Evolutionary conservation across 202 grass and related monocot species (phyloP).

Genomic region (Digitaria exilis): DNA sequence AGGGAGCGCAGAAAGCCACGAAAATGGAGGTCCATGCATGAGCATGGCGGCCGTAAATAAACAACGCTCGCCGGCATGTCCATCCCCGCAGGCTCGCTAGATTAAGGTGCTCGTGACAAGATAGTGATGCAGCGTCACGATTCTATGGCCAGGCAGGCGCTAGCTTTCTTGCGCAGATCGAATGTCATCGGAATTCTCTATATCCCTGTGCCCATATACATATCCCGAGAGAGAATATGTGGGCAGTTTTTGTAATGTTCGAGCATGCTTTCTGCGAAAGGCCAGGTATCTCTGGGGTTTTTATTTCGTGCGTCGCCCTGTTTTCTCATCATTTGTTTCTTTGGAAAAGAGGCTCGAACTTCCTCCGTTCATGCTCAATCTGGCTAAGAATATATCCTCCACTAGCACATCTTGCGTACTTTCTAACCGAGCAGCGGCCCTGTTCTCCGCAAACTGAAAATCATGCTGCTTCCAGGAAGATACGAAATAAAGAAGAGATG

Average conservation of each 20-base stretch:
- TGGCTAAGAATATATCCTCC: conserved; percentile 36
- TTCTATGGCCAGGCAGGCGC: background rate
- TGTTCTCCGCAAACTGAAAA: background rate
- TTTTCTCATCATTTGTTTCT: conserved; percentile 13
- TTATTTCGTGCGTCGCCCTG: background rate
- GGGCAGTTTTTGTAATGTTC: background rate
- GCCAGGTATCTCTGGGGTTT: background rate
- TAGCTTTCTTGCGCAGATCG: background rate
- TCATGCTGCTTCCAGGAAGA: background rate
- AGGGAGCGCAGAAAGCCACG: conserved; percentile 6
- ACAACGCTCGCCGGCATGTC: background rate
- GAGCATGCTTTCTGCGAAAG: background rate
- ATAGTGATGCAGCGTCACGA: background rate
- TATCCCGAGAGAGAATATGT: background rate
- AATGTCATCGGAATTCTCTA: background rate
- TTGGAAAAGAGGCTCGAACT: background rate
- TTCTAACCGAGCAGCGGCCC: background rate
- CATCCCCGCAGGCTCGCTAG: background rate
- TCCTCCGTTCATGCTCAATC: background rate
- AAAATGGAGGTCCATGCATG: conserved; percentile 6
- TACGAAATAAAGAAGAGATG: background rate
- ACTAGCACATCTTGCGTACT: conserved; percentile 10
- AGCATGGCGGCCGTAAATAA: conserved; percentile 3
- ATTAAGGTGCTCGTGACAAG: background rate
- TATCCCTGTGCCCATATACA: background rate